A percentile compares a stretch with the other conserved stretches of the same genome.
Evolutionary conservation across 164 flowering plant species (phyloP).

Genomic region (Aristolochia contorta): DNA sequence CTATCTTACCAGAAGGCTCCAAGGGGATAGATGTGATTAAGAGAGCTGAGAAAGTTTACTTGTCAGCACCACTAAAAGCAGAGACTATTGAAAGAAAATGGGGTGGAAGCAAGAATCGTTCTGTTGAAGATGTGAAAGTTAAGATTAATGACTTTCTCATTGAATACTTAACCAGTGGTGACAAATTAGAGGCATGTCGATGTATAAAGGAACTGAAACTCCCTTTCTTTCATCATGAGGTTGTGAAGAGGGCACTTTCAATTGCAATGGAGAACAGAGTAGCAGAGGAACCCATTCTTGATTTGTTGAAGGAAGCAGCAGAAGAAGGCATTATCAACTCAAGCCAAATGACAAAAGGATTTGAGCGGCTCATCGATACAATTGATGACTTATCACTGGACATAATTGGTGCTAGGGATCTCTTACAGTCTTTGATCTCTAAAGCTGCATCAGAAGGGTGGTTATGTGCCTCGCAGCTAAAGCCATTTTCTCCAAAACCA

Average conservation of each 20-base stretch:
- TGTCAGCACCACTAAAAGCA: slow-evolving; percentile 67
- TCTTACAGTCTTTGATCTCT: slow-evolving; percentile 52
- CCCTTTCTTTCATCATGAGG: slow-evolving; percentile 77
- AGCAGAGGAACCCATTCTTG: slow-evolving; percentile 42
- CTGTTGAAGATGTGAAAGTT: slow-evolving; percentile 63
- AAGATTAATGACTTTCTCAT: slow-evolving; percentile 44
- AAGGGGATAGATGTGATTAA: slow-evolving; percentile 52
- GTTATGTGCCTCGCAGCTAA: slow-evolving; percentile 63
- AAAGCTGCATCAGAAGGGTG: slow-evolving; percentile 83
- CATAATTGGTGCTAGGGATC: slow-evolving; percentile 49
- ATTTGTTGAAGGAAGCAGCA: slow-evolving; percentile 47
- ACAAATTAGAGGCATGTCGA: slow-evolving; percentile 58
- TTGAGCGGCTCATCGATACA: slow-evolving; percentile 47
- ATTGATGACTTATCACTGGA: slow-evolving; percentile 73
- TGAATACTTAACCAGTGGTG: slow-evolving; percentile 67
- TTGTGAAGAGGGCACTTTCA: slow-evolving; percentile 55
- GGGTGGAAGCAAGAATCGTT: slow-evolving; percentile 55
- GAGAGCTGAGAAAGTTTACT: slow-evolving; percentile 62
- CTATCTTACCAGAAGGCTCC: slow-evolving; percentile 28
- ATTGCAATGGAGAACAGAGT: slow-evolving; percentile 64
- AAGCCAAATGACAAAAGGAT: slow-evolving; percentile 70
- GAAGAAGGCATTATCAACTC: slow-evolving; percentile 68
- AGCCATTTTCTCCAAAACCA: slow-evolving; percentile 28
- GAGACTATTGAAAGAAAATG: slow-evolving; percentile 68
- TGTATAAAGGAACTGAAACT: slow-evolving; percentile 74